Percentiles rank a stretch among this genome's conserved stretches.
phyloP scores from a whole-genome alignment of 2,329 filamentous ascomycete genomes.

The Xylariaceae sp. region DNA sequence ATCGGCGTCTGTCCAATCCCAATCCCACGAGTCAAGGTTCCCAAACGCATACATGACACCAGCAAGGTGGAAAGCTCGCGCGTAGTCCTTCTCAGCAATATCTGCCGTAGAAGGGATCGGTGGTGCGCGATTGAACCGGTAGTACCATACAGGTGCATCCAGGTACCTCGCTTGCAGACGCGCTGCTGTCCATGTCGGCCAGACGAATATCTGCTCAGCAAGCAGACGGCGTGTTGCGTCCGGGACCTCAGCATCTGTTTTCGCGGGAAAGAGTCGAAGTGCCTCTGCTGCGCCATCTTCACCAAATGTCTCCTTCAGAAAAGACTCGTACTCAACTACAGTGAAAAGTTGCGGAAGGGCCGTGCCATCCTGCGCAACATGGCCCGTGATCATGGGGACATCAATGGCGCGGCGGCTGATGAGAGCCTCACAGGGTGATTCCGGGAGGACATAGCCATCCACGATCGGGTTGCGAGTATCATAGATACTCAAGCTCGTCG shows the following conservation, averaged over 20 bases:
- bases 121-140: constrained; percentile 9
- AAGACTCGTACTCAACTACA: constrained; percentile 2
- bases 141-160: constrained; percentile 12
- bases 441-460: constrained; percentile 11
- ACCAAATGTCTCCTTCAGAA: constrained; percentile 5
- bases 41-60: constrained; percentile 13
- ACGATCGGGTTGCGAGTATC: constrained; percentile 12
- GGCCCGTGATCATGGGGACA: constrained; percentile 8
- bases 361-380: constrained; percentile 7
- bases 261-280: constrained; percentile 10
- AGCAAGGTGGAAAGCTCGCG: constrained; percentile 13
- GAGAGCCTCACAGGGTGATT: constrained; percentile 6
- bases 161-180: constrained; percentile 6
- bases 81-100: constrained; percentile 8
- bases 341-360: constrained; percentile 8
- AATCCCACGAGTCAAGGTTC: constrained; percentile 10
- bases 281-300: constrained; percentile 5
- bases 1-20: constrained; percentile 15
- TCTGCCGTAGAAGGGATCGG: constrained; percentile 9
- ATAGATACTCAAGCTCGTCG: constrained; percentile 14
- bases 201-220: constrained; percentile 10
- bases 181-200: constrained; percentile 13
- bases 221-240: constrained; percentile 8
- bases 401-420: constrained; percentile 2
- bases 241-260: constrained; percentile 6